Base-by-base conservation (phyloP, 495 filamentous ascomycete genomes). In the Aspergillus steynii region DNA sequence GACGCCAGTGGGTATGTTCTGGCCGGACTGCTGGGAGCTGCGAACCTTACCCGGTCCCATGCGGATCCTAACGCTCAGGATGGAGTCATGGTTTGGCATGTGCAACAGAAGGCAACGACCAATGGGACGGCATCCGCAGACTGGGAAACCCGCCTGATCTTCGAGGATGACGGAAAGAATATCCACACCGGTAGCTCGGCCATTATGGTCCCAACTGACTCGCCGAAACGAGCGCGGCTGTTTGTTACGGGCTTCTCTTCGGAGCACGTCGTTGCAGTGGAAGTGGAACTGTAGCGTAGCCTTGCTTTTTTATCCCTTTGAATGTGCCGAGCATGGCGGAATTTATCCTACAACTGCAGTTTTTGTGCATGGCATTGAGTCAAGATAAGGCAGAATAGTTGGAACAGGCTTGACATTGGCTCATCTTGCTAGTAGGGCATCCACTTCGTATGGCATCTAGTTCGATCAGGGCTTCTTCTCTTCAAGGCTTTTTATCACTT, bases 201-300 rank as follows among this genome's bases (percentile, higher is more conserved):
- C 0, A 78, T 86, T 0, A 58, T 88, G 51, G 72, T 88, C 4
- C 75, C 82, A 0, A 77, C 74, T 27, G 68, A 60, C 28, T 75
- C 74, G 5, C 61, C 65, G 47, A 78, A 84, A 48, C 69, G 77
- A 55, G 85, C 79, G 6, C 83, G 82, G 84, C 67, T 88, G 15
- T 87, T 85, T 71, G 79, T 83, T 14, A 84, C 83, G 29, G 84
- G 86, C 1, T 83, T 86, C 50, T 34, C 83, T 25, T 80, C 82
- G n/a, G 70, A 78, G n/a, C 69, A 64, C 58, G 74, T 85, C 60
- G 59, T 86, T 55, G 83, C 83, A 28, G 75, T 80, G 26, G 80
- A 80, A 70, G 79, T 88, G 48, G 78, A 85, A 59, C 68, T 88
- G 47, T 81, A 70, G 60, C 51, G 20, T 45, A 7, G 6, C 31